phyloP scores from a whole-genome alignment of 148 eudicot species.

The Silene uniflora region DNA sequence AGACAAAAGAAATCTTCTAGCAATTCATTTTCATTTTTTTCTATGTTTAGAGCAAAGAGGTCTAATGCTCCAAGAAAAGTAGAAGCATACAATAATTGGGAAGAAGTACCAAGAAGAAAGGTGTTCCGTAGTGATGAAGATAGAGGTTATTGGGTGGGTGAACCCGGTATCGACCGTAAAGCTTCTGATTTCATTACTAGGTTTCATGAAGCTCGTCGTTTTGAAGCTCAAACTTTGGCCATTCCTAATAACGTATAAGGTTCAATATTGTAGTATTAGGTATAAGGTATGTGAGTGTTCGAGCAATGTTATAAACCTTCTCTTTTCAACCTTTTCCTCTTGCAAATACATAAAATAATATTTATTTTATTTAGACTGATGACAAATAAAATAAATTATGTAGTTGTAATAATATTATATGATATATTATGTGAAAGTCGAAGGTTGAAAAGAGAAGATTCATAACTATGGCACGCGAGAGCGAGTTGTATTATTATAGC shows the following conservation, averaged over 20 bases:
- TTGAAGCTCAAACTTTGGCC: conserved; percentile 30
- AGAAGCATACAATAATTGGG: conserved; percentile 17
- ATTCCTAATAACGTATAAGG: conserved; percentile 15
- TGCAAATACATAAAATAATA: too few species aligned
- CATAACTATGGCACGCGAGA: neutral
- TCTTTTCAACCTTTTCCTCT: too few species aligned
- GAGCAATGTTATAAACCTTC: too few species aligned
- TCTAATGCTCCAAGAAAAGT: conserved; percentile 14
- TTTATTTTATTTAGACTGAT: neutral
- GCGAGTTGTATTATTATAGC: too few species aligned
- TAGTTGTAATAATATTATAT: too few species aligned
- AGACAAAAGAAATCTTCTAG: conserved; percentile 35
- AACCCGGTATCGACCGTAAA: conserved; percentile 43
- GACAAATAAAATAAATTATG: too few species aligned
- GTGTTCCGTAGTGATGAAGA: conserved; percentile 64
- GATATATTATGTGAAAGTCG: neutral
- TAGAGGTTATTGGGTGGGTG: conserved; percentile 49
- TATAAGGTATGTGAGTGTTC: too few species aligned
- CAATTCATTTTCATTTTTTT: conserved; percentile 29
- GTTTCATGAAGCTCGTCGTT: conserved; percentile 34
- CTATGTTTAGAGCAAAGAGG: conserved; percentile 36
- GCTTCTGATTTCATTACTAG: conserved; percentile 39
- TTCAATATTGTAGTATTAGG: neutral
- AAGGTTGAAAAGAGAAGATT: neutral
- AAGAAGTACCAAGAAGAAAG: conserved; percentile 38